phyloP scores from a whole-genome alignment of 192 early-diverging fungal genomes.

The Cetraspora pellucida region DNA sequence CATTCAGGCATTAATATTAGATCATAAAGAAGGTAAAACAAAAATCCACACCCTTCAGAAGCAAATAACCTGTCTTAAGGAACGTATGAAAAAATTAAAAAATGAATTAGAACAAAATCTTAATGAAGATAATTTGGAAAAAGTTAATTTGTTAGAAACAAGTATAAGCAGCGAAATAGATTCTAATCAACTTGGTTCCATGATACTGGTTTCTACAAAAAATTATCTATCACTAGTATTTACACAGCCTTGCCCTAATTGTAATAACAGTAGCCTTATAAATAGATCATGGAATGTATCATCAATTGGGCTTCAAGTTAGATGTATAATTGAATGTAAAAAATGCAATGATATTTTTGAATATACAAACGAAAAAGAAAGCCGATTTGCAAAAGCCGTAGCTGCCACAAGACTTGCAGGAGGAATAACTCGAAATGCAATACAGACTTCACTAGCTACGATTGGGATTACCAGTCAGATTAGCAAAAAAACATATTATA shows the following conservation, averaged over 20 bases:
- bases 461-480: too few relatives aligned
- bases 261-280: background rate
- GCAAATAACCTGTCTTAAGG: too few relatives aligned
- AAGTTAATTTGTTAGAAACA: too few relatives aligned
- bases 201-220: background rate
- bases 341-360: background rate
- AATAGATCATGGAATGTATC: background rate
- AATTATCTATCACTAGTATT: background rate
- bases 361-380: background rate
- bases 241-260: background rate
- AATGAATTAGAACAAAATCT: too few relatives aligned
- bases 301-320: background rate
- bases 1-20: too few relatives aligned
- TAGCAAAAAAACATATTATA: too few relatives aligned
- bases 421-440: too few relatives aligned
- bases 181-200: background rate
- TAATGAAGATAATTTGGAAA: too few relatives aligned
- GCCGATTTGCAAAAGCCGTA: background rate
- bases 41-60: too few relatives aligned
- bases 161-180: background rate
- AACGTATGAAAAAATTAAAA: too few relatives aligned
- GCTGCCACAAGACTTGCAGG: background rate
- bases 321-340: background rate
- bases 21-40: too few relatives aligned
- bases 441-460: too few relatives aligned